These are phyloP conservation scores for Akanthomyces muscarius DNA, from an alignment of 2,329 filamentous ascomycete genomes.

Conservation along the genomic window DNA sequence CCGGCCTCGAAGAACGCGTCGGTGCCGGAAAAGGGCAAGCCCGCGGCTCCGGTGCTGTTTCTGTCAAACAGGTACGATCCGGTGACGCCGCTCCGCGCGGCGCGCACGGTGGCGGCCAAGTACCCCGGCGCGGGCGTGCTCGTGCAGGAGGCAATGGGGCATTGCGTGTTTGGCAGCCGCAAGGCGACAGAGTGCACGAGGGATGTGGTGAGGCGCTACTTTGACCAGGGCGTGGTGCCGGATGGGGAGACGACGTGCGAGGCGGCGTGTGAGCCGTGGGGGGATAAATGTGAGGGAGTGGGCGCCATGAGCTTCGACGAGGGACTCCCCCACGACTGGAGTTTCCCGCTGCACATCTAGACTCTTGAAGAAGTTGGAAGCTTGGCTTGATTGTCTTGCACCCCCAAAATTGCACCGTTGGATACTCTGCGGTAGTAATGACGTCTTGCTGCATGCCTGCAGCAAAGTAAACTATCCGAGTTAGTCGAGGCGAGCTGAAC, in stretches of 20 bases:
- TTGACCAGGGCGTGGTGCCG: conserved; percentile 30
- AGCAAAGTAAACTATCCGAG: not conserved
- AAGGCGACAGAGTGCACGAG: conserved; percentile 23
- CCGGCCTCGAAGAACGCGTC: conserved; percentile 19
- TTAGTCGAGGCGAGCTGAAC: not conserved
- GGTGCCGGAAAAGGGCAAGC: conserved; percentile 27
- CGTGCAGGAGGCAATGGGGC: conserved; percentile 29
- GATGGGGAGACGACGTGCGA: conserved; percentile 22
- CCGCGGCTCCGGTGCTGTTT: conserved; percentile 42
- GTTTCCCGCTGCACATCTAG: conserved; percentile 5
- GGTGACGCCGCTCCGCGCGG: conserved; percentile 41
- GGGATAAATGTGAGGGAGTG: not conserved
- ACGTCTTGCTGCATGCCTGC: not conserved
- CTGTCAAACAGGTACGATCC: conserved; percentile 41
- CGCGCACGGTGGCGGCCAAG: conserved; percentile 26
- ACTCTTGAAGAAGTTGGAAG: not conserved
- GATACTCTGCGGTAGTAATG: not conserved
- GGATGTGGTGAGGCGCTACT: conserved; percentile 25
- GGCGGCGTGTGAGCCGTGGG: conserved; percentile 23
- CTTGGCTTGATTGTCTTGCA: too few species aligned
- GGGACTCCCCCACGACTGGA: not conserved
- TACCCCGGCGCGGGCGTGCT: conserved; percentile 29
- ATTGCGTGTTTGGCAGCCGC: conserved; percentile 21
- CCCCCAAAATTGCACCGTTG: too few species aligned
- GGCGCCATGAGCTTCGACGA: not conserved